Percentiles rank a stretch among this genome's conserved stretches.
Conservation (phyloP, 768 basidiomycete genomes). For the Termitomyces sp. region DNA sequence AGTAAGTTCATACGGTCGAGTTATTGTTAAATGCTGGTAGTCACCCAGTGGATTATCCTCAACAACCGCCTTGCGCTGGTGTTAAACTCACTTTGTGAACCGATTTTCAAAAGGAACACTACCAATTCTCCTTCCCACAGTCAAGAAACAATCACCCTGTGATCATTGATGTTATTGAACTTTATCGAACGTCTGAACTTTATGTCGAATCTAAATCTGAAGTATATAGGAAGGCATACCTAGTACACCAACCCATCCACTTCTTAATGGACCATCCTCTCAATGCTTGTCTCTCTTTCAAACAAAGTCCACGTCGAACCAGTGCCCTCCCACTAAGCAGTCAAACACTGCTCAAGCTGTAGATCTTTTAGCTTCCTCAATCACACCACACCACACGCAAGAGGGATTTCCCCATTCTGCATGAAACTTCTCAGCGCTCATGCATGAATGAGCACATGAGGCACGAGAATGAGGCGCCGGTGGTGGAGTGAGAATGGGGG, state of each 20-base stretch:
- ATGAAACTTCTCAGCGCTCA: constrained; percentile 23
- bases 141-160: background rate
- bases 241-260: background rate
- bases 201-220: background rate
- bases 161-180: background rate
- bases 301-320: background rate
- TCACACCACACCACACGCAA: background rate
- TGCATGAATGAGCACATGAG: constrained; percentile 21
- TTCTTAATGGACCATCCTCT: background rate
- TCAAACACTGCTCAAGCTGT: background rate
- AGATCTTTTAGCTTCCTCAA: background rate
- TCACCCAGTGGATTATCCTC: no score
- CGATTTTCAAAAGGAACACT: no score
- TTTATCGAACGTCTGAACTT: no score
- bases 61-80: background rate
- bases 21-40: background rate
- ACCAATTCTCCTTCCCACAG: background rate
- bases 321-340: background rate
- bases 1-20: background rate
- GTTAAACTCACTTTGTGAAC: no score
- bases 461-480: constrained; percentile 29
- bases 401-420: background rate
- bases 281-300: background rate
- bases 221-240: background rate
- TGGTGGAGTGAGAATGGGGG: constrained; percentile 12